A percentile compares a stretch with the other conserved stretches of the same genome.
Evolutionary conservation across 371 early-diverging fungal genomes (phyloP).

Genomic region (Mucor racemosus): DNA sequence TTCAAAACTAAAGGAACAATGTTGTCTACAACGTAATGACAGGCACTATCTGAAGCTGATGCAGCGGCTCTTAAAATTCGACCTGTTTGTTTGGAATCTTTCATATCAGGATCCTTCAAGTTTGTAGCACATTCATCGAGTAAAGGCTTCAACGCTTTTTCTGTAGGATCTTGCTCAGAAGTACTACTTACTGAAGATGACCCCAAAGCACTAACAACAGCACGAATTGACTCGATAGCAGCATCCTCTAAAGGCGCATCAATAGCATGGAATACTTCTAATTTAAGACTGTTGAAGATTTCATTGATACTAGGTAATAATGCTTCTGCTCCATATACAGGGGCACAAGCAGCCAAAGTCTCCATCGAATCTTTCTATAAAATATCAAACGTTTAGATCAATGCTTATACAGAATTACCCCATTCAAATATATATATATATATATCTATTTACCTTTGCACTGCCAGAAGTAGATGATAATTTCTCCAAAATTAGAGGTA

Average conservation of each 20-base stretch:
- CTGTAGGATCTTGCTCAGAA: conserved; percentile 50
- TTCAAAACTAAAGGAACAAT: conserved; percentile 63
- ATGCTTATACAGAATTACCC: not conserved
- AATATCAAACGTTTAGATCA: not conserved
- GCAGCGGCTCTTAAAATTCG: conserved; percentile 69
- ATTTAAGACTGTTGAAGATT: conserved; percentile 70
- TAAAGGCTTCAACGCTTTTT: conserved; percentile 65
- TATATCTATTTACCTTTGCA: conserved; percentile 72
- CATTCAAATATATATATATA: too few species aligned
- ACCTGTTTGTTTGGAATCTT: conserved; percentile 72
- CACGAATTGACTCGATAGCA: conserved; percentile 61
- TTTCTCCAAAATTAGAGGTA: conserved; percentile 91
- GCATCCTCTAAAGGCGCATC: conserved; percentile 68
- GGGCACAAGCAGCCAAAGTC: conserved; percentile 76
- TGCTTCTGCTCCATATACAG: conserved; percentile 72
- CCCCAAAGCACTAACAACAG: conserved; percentile 60
- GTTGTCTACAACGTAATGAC: conserved; percentile 56
- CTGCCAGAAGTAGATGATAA: conserved; percentile 82
- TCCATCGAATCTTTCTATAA: conserved; percentile 85
- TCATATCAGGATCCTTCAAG: conserved; percentile 75
- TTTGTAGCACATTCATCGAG: conserved; percentile 70
- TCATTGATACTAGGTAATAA: conserved; percentile 67
- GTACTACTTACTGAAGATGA: conserved; percentile 36
- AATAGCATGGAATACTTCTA: conserved; percentile 75
- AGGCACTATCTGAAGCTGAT: conserved; percentile 75